A percentile compares a stretch with the other conserved stretches of the same genome.
These are phyloP conservation scores for Nyssa sinensis DNA, from an alignment of 148 eudicot species.

Conservation along the genomic window DNA sequence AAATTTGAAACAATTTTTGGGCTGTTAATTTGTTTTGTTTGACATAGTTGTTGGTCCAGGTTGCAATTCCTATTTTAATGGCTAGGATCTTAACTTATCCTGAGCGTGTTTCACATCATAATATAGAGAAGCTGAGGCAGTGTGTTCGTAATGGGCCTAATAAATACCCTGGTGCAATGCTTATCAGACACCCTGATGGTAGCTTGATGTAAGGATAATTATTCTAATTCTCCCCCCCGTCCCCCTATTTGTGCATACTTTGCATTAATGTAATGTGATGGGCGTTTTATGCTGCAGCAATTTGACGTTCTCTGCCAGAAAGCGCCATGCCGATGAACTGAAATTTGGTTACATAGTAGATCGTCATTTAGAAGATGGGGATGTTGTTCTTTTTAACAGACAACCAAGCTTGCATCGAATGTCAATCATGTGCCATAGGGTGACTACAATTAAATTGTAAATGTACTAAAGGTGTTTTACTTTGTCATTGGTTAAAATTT, in stretches of 20 bases:
- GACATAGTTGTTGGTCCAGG: slow-evolving; percentile 46
- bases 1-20: background rate
- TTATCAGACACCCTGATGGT: slow-evolving; percentile 59
- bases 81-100: slow-evolving; percentile 85
- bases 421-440: slow-evolving; percentile 99
- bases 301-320: slow-evolving; percentile 52
- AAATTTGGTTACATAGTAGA: slow-evolving; percentile 79
- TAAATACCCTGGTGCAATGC: slow-evolving; percentile 93
- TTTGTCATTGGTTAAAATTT: background rate
- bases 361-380: slow-evolving; percentile 96
- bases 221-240: background rate
- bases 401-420: slow-evolving; percentile 99
- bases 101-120: slow-evolving; percentile 79
- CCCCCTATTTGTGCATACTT: background rate
- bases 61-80: slow-evolving; percentile 85
- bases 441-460: slow-evolving; percentile 22
- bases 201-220: slow-evolving; percentile 48
- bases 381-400: slow-evolving; percentile 89
- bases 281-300: slow-evolving; percentile 48
- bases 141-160: slow-evolving; percentile 89
- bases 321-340: slow-evolving; percentile 81
- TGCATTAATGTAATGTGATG: background rate
- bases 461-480: background rate
- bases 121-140: slow-evolving; percentile 87
- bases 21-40: background rate